Base-by-base conservation (phyloP, 345 rosid genomes). In the Lagerstroemia speciosa region DNA sequence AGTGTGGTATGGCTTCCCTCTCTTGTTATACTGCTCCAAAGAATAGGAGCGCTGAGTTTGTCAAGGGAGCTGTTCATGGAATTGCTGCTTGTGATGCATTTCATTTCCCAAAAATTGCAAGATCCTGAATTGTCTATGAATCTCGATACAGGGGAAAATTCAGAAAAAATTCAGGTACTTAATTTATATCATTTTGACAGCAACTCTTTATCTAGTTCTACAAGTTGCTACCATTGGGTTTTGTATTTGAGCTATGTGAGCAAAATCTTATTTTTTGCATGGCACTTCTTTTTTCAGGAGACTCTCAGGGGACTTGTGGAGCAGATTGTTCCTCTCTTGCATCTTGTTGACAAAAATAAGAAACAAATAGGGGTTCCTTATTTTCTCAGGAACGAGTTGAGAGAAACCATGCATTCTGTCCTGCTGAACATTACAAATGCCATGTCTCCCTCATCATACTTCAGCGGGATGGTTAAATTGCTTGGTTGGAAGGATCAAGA, bases 1-100 rank as follows among this genome's bases (percentile, higher is more conserved):
- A 86, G 90, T 77, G 66, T 72, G 65, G 81, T 81, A 77, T 94
- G 99, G 99, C 96, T 94, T 77, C 88, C 93, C 30, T 86, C 97
- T 62, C 78, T 91, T 55, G 87, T 85, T 75, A 77, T 37, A 67
- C 73, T 86, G 79, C 87, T 94, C 74, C 79, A 75, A 78, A 73
- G 66, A 63, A 77, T 86, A 63, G 78, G 74, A 72, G 62, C 64
- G 67, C 80, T 71, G 58, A 67, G 72, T 76, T 71, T 76, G 50
- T 65, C 78, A 55, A 77, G 69, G 74, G 82, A 83, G 50, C 62
- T 75, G 64, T 66, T 72, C 70, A 34, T 81, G 40, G 83, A 83
- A 73, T 75, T 82, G 79, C 83, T 84, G 61, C 71, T 86, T 62
- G 87, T 81, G 38, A 69, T 86, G 77, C 84, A 85, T 72, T 85